These are phyloP conservation scores for Hypoxylon sp. DNA, from an alignment of 2,329 filamentous ascomycete species.

Conservation along the genomic window DNA sequence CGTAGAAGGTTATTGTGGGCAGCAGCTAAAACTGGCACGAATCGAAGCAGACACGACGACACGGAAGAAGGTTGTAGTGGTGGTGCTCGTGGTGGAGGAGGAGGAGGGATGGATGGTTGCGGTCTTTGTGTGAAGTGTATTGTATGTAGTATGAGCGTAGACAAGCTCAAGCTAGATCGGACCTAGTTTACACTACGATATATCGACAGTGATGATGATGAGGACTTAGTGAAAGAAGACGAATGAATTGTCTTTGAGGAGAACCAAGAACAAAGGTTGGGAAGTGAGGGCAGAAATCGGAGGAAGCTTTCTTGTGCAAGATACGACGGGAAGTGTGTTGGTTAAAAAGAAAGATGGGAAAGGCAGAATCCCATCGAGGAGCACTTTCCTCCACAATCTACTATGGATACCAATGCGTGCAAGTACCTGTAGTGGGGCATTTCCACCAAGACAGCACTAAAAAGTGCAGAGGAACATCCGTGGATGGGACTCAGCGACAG, in stretches of 20 bases:
- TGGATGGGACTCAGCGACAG: too few relatives aligned
- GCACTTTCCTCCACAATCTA: constrained; percentile 32
- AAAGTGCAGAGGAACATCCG: too few relatives aligned
- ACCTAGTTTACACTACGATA: constrained; percentile 3
- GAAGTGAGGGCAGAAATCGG: constrained; percentile 27
- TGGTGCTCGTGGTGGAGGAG: too few relatives aligned
- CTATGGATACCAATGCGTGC: constrained; percentile 1
- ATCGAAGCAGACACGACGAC: constrained; percentile 14
- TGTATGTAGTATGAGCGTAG: constrained; percentile 1
- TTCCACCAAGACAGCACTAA: constrained; percentile 21
- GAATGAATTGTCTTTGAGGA: constrained; percentile 5
- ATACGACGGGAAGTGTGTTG: constrained; percentile 41
- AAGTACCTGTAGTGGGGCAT: constrained; percentile 27
- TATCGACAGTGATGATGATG: constrained; percentile 2
- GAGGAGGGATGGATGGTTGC: constrained; percentile 24
- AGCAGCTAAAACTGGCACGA: constrained; percentile 26
- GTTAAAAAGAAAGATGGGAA: constrained; percentile 47
- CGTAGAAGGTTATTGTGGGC: constrained; percentile 17
- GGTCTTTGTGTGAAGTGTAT: constrained; percentile 6
- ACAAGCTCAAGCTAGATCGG: constrained; percentile 21
- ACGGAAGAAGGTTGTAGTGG: constrained; percentile 17
- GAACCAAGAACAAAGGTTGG: constrained; percentile 22
- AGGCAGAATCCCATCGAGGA: constrained; percentile 46
- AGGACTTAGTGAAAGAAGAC: constrained; percentile 2
- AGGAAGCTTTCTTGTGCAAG: constrained; percentile 30